Percentiles rank a stretch among this genome's conserved stretches.
phyloP scores from a whole-genome alignment of 2,329 filamentous ascomycete species.

The Raffaelea arxii region DNA sequence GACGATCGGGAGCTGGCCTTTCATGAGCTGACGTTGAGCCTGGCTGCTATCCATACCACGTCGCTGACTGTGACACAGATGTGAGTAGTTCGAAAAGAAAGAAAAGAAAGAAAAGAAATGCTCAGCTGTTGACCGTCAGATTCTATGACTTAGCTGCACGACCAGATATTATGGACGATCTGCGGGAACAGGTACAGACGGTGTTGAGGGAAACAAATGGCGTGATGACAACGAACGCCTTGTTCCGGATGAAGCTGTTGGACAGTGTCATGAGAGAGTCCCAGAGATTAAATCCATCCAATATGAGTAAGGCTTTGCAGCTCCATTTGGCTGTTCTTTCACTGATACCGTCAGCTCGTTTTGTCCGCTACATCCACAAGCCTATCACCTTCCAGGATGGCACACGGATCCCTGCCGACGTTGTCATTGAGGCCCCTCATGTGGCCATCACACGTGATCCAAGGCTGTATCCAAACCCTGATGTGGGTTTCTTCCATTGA shows the following conservation, averaged over 20 bases:
- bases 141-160: not conserved
- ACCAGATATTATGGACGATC: not conserved
- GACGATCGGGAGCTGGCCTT: conserved; percentile 27
- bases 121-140: not conserved
- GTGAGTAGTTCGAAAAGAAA: not conserved
- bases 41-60: conserved; percentile 44
- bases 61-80: conserved; percentile 22
- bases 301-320: too few relatives aligned
- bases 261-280: conserved; percentile 23
- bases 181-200: not conserved
- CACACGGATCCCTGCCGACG: conserved; percentile 35
- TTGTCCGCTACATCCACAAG: conserved; percentile 33
- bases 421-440: conserved; percentile 29
- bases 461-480: conserved; percentile 22
- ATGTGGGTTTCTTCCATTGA: too few relatives aligned
- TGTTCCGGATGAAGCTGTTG: conserved; percentile 30
- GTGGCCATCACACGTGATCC: conserved; percentile 27
- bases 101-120: not conserved
- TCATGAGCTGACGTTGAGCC: conserved; percentile 31
- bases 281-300: conserved; percentile 18
- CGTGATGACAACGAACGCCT: conserved; percentile 29
- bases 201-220: not conserved
- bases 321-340: conserved; percentile 14
- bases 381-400: conserved; percentile 44
- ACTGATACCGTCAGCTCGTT: conserved; percentile 36